These are phyloP conservation scores for Hygrophorus russula DNA, from an alignment of 768 basidiomycete genomes.

Conservation along the genomic window DNA sequence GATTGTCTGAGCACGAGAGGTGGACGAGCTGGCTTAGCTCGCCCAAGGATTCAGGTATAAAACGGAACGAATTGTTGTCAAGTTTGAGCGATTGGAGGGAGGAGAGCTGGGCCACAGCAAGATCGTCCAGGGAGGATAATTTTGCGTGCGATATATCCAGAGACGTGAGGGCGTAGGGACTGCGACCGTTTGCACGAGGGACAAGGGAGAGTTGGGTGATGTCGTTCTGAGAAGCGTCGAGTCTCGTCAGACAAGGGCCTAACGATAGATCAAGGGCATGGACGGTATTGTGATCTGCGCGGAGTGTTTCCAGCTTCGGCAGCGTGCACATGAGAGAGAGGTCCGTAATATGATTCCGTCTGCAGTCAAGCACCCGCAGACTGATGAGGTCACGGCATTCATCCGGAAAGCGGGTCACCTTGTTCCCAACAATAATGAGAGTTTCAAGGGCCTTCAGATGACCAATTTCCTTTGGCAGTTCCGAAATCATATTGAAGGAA, in stretches of 20 bases:
- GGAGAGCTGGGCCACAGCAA: constrained; percentile 59
- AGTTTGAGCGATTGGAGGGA: constrained; percentile 64
- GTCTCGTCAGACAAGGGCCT: constrained; percentile 48
- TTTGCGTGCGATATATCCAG: constrained; percentile 86
- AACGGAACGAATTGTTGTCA: constrained; percentile 78
- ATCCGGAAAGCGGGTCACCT: constrained; percentile 59
- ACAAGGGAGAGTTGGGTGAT: constrained; percentile 67
- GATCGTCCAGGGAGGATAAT: constrained; percentile 71
- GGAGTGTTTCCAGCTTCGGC: constrained; percentile 54
- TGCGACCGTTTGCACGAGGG: constrained; percentile 30
- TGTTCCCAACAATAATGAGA: constrained; percentile 81
- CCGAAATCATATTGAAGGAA: constrained; percentile 85
- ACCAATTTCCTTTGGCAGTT: constrained; percentile 74
- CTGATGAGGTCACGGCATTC: constrained; percentile 43
- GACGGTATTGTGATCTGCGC: constrained; percentile 76
- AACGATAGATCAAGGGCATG: constrained; percentile 72
- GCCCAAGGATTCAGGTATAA: constrained; percentile 76
- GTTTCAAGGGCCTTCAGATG: constrained; percentile 55
- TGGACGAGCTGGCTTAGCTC: constrained; percentile 57
- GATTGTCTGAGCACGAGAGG: constrained; percentile 88
- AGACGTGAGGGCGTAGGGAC: constrained; percentile 46
- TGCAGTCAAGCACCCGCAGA: constrained; percentile 68
- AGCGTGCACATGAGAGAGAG: constrained; percentile 57
- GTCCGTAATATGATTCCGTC: constrained; percentile 76
- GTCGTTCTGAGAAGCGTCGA: constrained; percentile 83